A percentile compares a stretch with the other conserved stretches of the same genome.
phyloP scores from a whole-genome alignment of 2,329 filamentous ascomycete genomes.

The Arachnomyces sp. region DNA sequence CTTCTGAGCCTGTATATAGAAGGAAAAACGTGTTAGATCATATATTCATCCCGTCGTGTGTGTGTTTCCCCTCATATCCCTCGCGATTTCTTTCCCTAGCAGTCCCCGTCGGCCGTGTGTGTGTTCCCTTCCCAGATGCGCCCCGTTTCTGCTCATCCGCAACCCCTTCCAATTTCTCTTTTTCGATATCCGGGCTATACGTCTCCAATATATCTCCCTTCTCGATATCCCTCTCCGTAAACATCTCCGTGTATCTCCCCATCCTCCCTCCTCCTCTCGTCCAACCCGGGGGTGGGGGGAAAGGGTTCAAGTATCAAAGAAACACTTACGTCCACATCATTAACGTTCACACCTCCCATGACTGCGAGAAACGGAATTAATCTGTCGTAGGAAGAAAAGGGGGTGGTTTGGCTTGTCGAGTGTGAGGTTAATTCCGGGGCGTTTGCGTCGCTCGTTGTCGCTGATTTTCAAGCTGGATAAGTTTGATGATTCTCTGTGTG shows the following conservation, averaged over 20 bases:
- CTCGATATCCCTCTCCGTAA: not conserved
- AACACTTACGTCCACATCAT: slow-evolving; percentile 56
- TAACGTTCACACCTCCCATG: slow-evolving; percentile 61
- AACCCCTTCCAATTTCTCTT: no score
- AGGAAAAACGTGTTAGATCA: slow-evolving; percentile 8
- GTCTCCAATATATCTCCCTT: not conserved
- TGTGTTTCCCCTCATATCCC: not conserved
- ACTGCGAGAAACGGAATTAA: slow-evolving; percentile 41
- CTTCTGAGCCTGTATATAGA: slow-evolving; percentile 50
- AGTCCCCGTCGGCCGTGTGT: not conserved
- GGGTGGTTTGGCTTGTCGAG: slow-evolving; percentile 31
- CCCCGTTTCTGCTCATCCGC: no score
- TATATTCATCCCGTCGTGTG: no score
- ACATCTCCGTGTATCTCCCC: not conserved
- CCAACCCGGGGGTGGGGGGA: no score
- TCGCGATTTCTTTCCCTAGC: not conserved
- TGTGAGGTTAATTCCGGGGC: slow-evolving; percentile 3
- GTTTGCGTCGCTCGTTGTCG: slow-evolving; percentile 13
- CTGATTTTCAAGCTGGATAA: slow-evolving; percentile 10
- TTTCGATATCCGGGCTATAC: no score
- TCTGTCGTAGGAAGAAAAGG: slow-evolving; percentile 24
- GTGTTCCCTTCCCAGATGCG: no score
- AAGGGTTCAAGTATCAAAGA: slow-evolving; percentile 14
- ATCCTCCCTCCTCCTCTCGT: not conserved
- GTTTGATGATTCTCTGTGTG: slow-evolving; percentile 5